These are phyloP conservation scores for Helminthosporium solani DNA, from an alignment of 2,329 filamentous ascomycete species.

Conservation along the genomic window DNA sequence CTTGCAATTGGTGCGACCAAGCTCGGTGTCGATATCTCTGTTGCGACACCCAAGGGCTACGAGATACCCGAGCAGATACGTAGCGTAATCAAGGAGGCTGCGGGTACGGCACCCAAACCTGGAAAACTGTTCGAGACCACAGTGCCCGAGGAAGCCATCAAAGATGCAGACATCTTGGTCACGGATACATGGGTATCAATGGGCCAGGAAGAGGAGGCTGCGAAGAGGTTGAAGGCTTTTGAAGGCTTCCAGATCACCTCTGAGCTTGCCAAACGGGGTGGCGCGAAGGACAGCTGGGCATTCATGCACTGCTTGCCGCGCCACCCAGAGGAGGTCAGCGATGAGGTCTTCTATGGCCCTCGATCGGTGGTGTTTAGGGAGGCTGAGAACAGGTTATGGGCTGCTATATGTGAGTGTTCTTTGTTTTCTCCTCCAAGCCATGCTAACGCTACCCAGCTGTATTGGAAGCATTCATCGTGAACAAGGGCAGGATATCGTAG, in stretches of 20 bases:
- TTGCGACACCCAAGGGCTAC: constrained; percentile 84
- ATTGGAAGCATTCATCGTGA: constrained; percentile 88
- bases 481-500: constrained; percentile 73
- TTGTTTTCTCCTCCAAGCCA: neutral
- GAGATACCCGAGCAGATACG: constrained; percentile 76
- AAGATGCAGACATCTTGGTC: constrained; percentile 83
- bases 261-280: constrained; percentile 78
- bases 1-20: constrained; percentile 85
- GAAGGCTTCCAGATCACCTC: constrained; percentile 88
- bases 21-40: constrained; percentile 79
- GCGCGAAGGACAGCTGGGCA: constrained; percentile 86
- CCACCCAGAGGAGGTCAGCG: constrained; percentile 87
- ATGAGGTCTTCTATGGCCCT: constrained; percentile 89
- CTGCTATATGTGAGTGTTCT: constrained; percentile 71
- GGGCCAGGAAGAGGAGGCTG: constrained; percentile 87
- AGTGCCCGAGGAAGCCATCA: constrained; percentile 80
- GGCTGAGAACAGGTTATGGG: constrained; percentile 92
- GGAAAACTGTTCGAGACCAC: constrained; percentile 74
- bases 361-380: constrained; percentile 89
- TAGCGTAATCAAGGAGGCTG: constrained; percentile 67
- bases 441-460: constrained; percentile 55
- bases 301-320: constrained; percentile 98
- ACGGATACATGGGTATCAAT: constrained; percentile 99
- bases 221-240: constrained; percentile 77
- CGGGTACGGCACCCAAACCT: constrained; percentile 55